These are phyloP conservation scores for Lasiodiplodia gonubiensis DNA, from an alignment of 2,329 filamentous ascomycete species.

Conservation along the genomic window DNA sequence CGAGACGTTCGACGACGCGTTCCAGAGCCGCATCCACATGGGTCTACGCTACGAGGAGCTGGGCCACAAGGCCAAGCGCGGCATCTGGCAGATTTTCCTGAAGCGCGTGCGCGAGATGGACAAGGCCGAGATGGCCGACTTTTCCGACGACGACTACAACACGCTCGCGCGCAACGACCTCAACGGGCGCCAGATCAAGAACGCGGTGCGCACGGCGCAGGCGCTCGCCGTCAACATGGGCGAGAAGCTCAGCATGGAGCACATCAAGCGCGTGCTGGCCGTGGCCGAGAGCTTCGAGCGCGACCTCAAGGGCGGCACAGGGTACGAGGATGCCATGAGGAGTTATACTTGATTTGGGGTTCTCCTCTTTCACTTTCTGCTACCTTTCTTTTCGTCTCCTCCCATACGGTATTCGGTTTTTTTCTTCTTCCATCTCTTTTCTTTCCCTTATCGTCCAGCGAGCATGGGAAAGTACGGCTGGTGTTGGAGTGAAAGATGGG, in stretches of 20 bases:
- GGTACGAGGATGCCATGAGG: conserved; percentile 83
- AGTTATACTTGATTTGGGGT: conserved; percentile 61
- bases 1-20: conserved; percentile 87
- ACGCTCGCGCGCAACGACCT: conserved; percentile 70
- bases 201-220: conserved; percentile 81
- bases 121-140: conserved; percentile 56
- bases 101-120: conserved; percentile 72
- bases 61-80: conserved; percentile 72
- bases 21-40: conserved; percentile 86
- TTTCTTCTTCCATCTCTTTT: too few species aligned
- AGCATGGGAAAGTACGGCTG: background rate
- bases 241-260: conserved; percentile 73
- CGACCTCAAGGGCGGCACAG: conserved; percentile 79
- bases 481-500: background rate
- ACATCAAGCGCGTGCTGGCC: conserved; percentile 82
- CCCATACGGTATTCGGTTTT: too few species aligned
- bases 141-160: conserved; percentile 71
- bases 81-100: conserved; percentile 85
- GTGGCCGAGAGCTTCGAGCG: conserved; percentile 82
- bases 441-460: background rate
- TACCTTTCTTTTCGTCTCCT: background rate
- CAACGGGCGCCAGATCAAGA: conserved; percentile 84
- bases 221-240: conserved; percentile 79
- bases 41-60: conserved; percentile 81
- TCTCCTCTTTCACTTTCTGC: background rate